Base-by-base conservation (phyloP, 371 early-diverging fungal species). In the Batrachochytrium dendrobatidis region DNA sequence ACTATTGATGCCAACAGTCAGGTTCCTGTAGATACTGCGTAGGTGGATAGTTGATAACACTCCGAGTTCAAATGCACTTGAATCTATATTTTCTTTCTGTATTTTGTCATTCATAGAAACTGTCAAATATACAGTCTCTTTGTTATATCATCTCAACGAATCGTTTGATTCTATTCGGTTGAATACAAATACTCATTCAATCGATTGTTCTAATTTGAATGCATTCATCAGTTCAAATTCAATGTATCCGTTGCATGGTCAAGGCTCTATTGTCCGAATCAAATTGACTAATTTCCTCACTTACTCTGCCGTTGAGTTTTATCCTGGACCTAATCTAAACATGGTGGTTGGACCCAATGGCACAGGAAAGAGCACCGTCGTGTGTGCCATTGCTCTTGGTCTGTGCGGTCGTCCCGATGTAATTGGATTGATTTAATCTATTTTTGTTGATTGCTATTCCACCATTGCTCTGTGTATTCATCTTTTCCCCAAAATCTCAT, bases 271-370 rank as follows among this genome's bases (percentile, higher is more conserved):
- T 46, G 78, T 88, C 6, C 82, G 85, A 43, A 87, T 96, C 24
- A 72, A 79, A 17, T 74, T 95, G 31, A 79, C 70, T 22, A 88
- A 92, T 71, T 97, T 97, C 74, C 88, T 95, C 28, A 95, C 96
- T 0, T 97, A 97, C 71, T 88, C 91, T 60, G 72, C 74, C 24
- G 88, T 87, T 59, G 88, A 91, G 53, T 83, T 92, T 55, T 65
- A 56, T 10, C 95, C 96, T 1, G 96, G 95, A 0, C 94, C 95
- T 0, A 81, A 91, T 61, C 76, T 98, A 69, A 98, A 98, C 71
- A 95, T 98, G 95, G 90, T 98, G 39, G 89, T 95, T 44, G 96
- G 94, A 4, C 94, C 95, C 2, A 96, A 94, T 67, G 99, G 99
- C 22, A 95, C 99, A 0, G 99, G 99, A 53, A 99, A 99, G 73